phyloP scores from a whole-genome alignment of 2,329 filamentous ascomycete genomes.

The Metarhizium robertsii region DNA sequence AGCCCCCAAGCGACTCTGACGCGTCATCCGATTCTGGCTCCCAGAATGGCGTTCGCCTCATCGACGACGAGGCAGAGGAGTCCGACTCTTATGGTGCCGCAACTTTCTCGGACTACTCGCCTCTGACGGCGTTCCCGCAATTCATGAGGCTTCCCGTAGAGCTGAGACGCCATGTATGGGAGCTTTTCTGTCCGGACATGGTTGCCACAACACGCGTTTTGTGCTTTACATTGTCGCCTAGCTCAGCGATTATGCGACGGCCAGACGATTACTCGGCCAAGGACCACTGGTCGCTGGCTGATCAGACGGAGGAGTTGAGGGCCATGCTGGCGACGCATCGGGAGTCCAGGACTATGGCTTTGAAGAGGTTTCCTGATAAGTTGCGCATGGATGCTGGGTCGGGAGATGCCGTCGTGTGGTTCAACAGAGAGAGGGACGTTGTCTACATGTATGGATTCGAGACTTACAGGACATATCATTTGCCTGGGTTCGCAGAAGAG shows the following conservation, averaged over 20 bases:
- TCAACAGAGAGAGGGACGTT: constrained; percentile 22
- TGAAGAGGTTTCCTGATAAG: constrained; percentile 21
- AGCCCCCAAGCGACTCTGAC: constrained; percentile 1
- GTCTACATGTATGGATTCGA: constrained; percentile 14
- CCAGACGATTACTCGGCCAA: constrained; percentile 10
- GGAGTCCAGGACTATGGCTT: constrained; percentile 25
- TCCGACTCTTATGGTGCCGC: constrained; percentile 1
- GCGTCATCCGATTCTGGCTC: constrained; percentile 1
- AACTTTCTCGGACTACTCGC: background rate
- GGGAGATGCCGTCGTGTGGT: constrained; percentile 17
- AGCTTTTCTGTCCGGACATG: constrained; percentile 21
- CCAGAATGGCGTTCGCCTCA: background rate
- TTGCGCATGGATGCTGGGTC: constrained; percentile 17
- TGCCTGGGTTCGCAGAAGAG: constrained; percentile 20
- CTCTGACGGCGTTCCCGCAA: constrained; percentile 11
- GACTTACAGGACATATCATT: background rate
- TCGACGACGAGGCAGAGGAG: constrained; percentile 10
- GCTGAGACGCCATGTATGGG: constrained; percentile 24
- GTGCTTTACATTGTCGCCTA: constrained; percentile 5
- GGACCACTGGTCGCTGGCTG: constrained; percentile 14
- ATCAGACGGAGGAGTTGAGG: constrained; percentile 20
- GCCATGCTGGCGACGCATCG: constrained; percentile 22
- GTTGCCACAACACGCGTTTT: constrained; percentile 12
- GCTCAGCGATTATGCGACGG: constrained; percentile 1
- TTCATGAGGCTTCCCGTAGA: constrained; percentile 22